Evolutionary conservation across 805 yeast genomes (phyloP).

Genomic region (Zygosaccharomyces kombuchaensis): DNA sequence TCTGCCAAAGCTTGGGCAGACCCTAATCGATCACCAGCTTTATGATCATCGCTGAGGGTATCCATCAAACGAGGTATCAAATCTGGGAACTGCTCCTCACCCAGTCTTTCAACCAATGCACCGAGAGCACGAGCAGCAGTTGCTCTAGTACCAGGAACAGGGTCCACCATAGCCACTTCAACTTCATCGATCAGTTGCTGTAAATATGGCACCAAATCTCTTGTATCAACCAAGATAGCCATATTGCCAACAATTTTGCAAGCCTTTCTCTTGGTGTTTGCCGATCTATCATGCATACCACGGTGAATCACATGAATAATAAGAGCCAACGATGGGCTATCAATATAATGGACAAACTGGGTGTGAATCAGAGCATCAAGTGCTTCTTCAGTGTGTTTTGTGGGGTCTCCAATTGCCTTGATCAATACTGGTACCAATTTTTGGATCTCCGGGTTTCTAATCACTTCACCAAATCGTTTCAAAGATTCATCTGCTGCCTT

Average conservation of each 20-base stretch:
- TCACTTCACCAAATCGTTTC: conserved; percentile 92
- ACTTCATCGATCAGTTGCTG: conserved; percentile 72
- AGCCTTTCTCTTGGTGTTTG: conserved; percentile 84
- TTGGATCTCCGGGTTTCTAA: conserved; percentile 95
- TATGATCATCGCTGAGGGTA: conserved; percentile 70
- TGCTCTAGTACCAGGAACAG: conserved; percentile 94
- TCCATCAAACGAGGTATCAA: conserved; percentile 75
- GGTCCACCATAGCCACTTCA: conserved; percentile 95
- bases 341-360: conserved; percentile 94
- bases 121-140: conserved; percentile 98
- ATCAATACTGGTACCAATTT: conserved; percentile 80
- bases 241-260: conserved; percentile 98
- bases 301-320: conserved; percentile 92
- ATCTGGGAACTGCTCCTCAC: conserved; percentile 93
- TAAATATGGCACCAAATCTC: conserved; percentile 81
- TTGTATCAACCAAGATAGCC: conserved; percentile 90
- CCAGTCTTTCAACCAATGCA: conserved; percentile 89
- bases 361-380: conserved; percentile 81
- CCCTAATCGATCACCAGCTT: conserved; percentile 90
- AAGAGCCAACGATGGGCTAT: conserved; percentile 94
- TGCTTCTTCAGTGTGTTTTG: conserved; percentile 82
- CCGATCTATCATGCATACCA: conserved; percentile 94
- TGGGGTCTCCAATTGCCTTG: conserved; percentile 94
- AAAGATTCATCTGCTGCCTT: conserved; percentile 88
- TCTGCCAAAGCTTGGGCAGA: conserved; percentile 96